A percentile compares a stretch with the other conserved stretches of the same genome.
Conservation (phyloP, 192 early-diverging fungal genomes). For the Radiomyces spectabilis region DNA sequence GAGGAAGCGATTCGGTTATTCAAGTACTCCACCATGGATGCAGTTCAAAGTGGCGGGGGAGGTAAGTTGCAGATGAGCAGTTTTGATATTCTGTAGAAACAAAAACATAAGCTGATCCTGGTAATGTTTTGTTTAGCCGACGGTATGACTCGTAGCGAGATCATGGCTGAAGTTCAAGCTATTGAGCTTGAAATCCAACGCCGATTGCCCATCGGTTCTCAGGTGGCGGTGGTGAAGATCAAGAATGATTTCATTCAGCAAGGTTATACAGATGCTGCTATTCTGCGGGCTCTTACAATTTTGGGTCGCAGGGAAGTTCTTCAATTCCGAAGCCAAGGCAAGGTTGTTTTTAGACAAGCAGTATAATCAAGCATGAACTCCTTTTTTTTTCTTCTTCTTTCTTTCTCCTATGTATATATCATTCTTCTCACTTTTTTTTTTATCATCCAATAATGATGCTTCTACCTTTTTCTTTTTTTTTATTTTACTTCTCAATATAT, state of each 20-base stretch:
- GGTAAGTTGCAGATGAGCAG: slow-evolving; percentile 30
- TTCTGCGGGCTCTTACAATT: slow-evolving; percentile 69
- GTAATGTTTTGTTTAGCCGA: slow-evolving; percentile 52
- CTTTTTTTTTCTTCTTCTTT: background rate
- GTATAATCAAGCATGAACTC: slow-evolving; percentile 9
- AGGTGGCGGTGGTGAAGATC: slow-evolving; percentile 44
- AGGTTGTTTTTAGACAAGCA: slow-evolving; percentile 26
- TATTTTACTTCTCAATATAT: no score
- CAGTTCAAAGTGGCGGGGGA: slow-evolving; percentile 84
- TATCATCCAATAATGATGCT: background rate
- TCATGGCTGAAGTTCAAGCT: slow-evolving; percentile 67
- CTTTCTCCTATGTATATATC: no score
- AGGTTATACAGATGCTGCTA: slow-evolving; percentile 47
- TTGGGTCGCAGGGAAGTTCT: slow-evolving; percentile 75
- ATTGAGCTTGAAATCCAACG: slow-evolving; percentile 80
- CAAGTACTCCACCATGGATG: slow-evolving; percentile 96
- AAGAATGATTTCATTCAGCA: slow-evolving; percentile 39
- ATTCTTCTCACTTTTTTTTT: no score
- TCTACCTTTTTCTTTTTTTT: no score
- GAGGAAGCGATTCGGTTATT: slow-evolving; percentile 97
- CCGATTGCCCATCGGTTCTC: slow-evolving; percentile 84
- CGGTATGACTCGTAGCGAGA: slow-evolving; percentile 69
- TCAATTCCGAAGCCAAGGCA: slow-evolving; percentile 74
- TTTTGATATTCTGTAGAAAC: background rate
- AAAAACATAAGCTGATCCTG: background rate